Conservation (phyloP, 2,329 filamentous ascomycete genomes). For the Grosmannia huntii region DNA sequence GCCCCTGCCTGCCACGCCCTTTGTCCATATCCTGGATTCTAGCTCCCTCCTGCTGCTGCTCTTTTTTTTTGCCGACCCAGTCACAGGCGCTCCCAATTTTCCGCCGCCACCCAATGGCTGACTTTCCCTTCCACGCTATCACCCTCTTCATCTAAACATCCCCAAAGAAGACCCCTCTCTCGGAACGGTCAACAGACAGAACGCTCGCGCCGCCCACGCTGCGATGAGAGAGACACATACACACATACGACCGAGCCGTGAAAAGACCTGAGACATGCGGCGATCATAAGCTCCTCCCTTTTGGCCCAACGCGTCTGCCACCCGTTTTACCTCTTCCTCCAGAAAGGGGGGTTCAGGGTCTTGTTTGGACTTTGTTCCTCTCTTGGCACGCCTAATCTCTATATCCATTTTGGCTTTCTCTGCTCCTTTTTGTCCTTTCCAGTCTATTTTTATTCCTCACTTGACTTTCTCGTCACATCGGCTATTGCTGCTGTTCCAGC, state of each 20-base stretch:
- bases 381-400: neutral
- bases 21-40: neutral
- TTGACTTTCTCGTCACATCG: neutral
- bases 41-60: neutral
- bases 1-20: neutral
- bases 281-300: neutral
- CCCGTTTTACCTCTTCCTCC: neutral
- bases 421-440: neutral
- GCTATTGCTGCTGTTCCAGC: neutral
- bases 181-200: neutral
- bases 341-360: neutral
- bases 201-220: neutral
- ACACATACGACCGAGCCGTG: neutral
- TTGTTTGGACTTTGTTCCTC: neutral
- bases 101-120: neutral
- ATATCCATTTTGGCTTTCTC: neutral
- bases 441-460: neutral
- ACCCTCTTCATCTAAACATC: neutral
- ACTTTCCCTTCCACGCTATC: neutral
- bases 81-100: neutral
- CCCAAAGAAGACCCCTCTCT: neutral
- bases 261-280: neutral
- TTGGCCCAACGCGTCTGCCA: neutral
- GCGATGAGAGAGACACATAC: neutral
- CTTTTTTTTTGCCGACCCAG: neutral